Conservation (phyloP, 176 grass and related monocot genomes). For the sorghum (Sorghum bicolor) region Sorghum_bicolor_NCBIv3 NC_012878.2:56711001-56711500, state of each 20-base stretch:
- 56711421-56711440: background rate
- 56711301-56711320: background rate
- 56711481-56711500: background rate
- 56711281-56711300: background rate
- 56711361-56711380: background rate
- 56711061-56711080: conserved; percentile 57
- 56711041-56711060: conserved; percentile 85
- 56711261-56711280: background rate
- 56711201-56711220: background rate
- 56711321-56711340: background rate
- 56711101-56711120: conserved; percentile 1
- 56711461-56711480: background rate
- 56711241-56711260: background rate
- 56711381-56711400: background rate
- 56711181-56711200: conserved; percentile 41
- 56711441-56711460: background rate
- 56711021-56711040: conserved; percentile 40
- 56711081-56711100: conserved; percentile 59
- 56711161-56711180: conserved; percentile 61
- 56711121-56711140: background rate
- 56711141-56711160: background rate
- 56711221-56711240: conserved; percentile 27
- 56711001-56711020: conserved; percentile 81
- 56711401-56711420: background rate
- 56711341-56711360: background rate